Percentiles rank a stretch among this genome's conserved stretches.
Evolutionary conservation across 2,329 filamentous ascomycete genomes (phyloP).

Genomic region (Scedosporium apiospermum): DNA sequence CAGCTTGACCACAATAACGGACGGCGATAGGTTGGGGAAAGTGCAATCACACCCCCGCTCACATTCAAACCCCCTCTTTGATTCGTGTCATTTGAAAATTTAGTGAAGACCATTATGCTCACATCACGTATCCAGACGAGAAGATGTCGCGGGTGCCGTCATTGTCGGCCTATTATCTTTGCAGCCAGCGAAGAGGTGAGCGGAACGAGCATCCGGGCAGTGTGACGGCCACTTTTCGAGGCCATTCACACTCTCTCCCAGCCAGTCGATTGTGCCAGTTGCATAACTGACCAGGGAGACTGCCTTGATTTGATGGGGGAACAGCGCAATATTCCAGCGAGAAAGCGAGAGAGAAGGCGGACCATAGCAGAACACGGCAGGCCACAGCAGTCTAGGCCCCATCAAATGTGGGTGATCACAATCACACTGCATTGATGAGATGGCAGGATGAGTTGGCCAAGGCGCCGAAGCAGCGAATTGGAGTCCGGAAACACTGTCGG

Average conservation of each 20-base stretch:
- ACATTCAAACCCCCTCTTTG: constrained; percentile 1
- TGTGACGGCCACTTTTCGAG: constrained; percentile 29
- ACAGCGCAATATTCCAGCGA: not conserved
- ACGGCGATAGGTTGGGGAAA: constrained; percentile 4
- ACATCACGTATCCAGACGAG: not conserved
- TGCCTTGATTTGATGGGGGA: not conserved
- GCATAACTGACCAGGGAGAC: not conserved
- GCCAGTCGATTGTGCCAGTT: not conserved
- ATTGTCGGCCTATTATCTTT: not conserved
- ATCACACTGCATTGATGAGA: constrained; percentile 8
- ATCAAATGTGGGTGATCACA: not conserved
- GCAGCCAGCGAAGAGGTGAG: not conserved
- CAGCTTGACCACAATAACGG: not conserved
- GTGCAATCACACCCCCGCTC: not conserved
- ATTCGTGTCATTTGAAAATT: not conserved
- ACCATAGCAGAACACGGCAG: not conserved
- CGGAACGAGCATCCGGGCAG: constrained; percentile 20
- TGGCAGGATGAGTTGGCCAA: constrained; percentile 6
- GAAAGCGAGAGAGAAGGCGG: not conserved
- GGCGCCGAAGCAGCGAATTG: not conserved
- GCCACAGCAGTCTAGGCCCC: not conserved
- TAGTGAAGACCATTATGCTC: not conserved
- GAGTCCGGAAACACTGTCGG: not conserved
- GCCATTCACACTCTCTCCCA: constrained; percentile 1
- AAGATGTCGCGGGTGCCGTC: not conserved